Conservation (phyloP, 257 asterid species). For the Plantago ovata region DNA sequence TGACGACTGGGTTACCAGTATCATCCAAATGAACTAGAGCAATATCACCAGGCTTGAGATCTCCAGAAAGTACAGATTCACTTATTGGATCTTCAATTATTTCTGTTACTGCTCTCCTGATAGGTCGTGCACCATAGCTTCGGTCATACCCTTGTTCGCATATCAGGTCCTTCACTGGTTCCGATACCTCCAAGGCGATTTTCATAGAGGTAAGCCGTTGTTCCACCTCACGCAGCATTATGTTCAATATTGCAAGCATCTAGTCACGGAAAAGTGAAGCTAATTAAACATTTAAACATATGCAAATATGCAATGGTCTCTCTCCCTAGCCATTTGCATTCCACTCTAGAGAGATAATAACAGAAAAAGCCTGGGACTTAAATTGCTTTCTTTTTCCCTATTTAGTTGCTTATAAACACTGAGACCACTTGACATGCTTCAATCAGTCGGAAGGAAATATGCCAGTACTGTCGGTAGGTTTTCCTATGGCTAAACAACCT, state of each 20-base stretch:
- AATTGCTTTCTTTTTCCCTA: neutral
- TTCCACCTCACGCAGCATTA: constrained; percentile 82
- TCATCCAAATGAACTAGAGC: constrained; percentile 70
- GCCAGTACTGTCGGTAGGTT: too few species aligned
- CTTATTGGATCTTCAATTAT: constrained; percentile 75
- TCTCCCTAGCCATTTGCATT: constrained; percentile 1
- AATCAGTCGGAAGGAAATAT: too few species aligned
- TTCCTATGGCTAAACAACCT: too few species aligned
- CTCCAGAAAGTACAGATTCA: constrained; percentile 78
- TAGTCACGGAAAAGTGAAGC: constrained; percentile 23
- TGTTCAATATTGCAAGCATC: constrained; percentile 80
- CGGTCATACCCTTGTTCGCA: constrained; percentile 89
- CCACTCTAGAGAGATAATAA: neutral
- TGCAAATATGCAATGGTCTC: neutral
- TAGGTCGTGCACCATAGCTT: constrained; percentile 94
- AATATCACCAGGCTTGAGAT: constrained; percentile 59
- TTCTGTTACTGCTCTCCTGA: constrained; percentile 77
- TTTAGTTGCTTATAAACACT: too few species aligned
- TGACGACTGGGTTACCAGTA: constrained; percentile 68
- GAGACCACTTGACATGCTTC: too few species aligned
- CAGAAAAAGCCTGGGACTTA: too few species aligned
- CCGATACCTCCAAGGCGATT: constrained; percentile 80
- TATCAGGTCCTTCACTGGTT: constrained; percentile 58
- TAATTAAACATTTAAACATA: too few species aligned
- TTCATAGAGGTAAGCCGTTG: constrained; percentile 63